Evolutionary conservation across 306 rosid genomes (phyloP), one percentile per base, ranked within the genome.

Genomic region (Cucurbita moschata): DNA sequence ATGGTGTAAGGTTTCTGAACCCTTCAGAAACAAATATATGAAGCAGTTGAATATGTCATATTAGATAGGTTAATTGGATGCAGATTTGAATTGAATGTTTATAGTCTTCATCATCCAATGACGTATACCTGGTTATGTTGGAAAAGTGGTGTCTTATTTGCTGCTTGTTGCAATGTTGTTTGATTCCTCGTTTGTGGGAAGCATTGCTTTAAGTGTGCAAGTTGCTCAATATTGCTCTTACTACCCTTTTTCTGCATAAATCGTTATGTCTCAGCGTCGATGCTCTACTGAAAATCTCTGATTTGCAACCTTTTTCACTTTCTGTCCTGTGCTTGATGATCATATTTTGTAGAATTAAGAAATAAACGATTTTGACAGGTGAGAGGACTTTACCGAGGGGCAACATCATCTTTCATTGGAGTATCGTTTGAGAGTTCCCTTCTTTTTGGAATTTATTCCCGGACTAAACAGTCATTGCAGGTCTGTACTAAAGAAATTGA

Each of bases 351-450:
- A 52, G 61, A 76, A 81, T 71, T 74, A 60, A 75, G 77, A 60
- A 72, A 66, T 53, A 35, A 35, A 71, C 11, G 54, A 57, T 82
- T 51, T 77, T 89, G 85, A 72, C 88, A 94, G 99, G 77, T 91
- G 72, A 89, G 79, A 82, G 97, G 99, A 81, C 92, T 94, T 73
- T 94, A 94, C 81, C 87, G 96, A 78, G 99, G 97, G 73, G 96
- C 99, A 50, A 90, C 96, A 39, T 82, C 99, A 65, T 94, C 97
- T 80, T 94, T 94, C 71, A 43, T 89, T 54, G 97, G 98, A 83
- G 80, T 94, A 81, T 87, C 97, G 83, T 87, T 90, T 62, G 97
- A 94, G 85, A 89, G 99, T 78, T 87, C 97, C 40, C 88, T 94
- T 38, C 82, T 86, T 78, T 94, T 94, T 73, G 97, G 99, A 63